A percentile compares a stretch with the other conserved stretches of the same genome.
phyloP scores from a whole-genome alignment of 805 yeast species.

The Lachancea fermentati region DNA sequence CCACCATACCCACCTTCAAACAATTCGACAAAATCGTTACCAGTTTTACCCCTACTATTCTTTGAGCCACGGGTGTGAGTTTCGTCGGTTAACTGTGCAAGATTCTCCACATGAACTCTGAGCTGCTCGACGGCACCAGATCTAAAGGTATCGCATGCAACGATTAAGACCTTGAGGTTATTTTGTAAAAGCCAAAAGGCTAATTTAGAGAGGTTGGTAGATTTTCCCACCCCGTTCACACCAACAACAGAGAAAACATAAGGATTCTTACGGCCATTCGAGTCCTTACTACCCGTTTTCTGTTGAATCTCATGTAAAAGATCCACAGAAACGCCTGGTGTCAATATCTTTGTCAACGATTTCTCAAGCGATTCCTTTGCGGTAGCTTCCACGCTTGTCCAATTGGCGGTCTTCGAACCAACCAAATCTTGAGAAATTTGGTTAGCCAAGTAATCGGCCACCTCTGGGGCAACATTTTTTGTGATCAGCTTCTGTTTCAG shows the following conservation, averaged over 20 bases:
- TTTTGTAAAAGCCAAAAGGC: slow-evolving; percentile 96
- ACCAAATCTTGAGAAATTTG: slow-evolving; percentile 64
- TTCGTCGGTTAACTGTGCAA: slow-evolving; percentile 58
- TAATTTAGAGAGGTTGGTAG: slow-evolving; percentile 87
- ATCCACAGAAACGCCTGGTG: slow-evolving; percentile 90
- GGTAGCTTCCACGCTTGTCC: slow-evolving; percentile 70
- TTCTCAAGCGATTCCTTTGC: slow-evolving; percentile 61
- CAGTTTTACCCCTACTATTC: slow-evolving; percentile 34
- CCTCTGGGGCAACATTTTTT: slow-evolving; percentile 89
- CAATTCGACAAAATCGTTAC: slow-evolving; percentile 52
- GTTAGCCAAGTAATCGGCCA: slow-evolving; percentile 65
- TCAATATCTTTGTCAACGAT: slow-evolving; percentile 65
- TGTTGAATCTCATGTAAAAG: slow-evolving; percentile 72
- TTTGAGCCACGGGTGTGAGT: slow-evolving; percentile 33
- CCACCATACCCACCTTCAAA: slow-evolving; percentile 97
- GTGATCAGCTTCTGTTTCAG: slow-evolving; percentile 72
- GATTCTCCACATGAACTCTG: slow-evolving; percentile 84
- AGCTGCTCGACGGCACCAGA: slow-evolving; percentile 99
- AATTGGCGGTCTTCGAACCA: slow-evolving; percentile 66
- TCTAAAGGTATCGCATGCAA: slow-evolving; percentile 97
- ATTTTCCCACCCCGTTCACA: slow-evolving; percentile 96
- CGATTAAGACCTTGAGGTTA: slow-evolving; percentile 76
- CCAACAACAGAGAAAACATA: slow-evolving; percentile 97
- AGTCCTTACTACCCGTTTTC: slow-evolving; percentile 22
- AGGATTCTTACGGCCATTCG: slow-evolving; percentile 44